Evolutionary conservation across 495 filamentous ascomycete genomes (phyloP).

Genomic region (Bacidia rubella): DNA sequence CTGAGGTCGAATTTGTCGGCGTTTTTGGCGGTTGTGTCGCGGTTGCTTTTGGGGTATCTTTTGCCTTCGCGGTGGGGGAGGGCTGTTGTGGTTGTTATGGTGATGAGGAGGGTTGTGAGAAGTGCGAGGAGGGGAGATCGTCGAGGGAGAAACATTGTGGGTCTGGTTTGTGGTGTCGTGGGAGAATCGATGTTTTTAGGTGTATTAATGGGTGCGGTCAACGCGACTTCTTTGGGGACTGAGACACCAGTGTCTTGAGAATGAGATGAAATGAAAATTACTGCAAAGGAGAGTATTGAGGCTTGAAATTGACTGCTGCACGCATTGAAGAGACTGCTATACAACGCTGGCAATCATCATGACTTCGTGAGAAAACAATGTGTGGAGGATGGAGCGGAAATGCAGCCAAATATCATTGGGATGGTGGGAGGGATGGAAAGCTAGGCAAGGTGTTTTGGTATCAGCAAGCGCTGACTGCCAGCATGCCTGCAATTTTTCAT

Average conservation of each 20-base stretch:
- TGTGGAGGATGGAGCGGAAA: neutral
- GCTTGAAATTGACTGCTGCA: neutral
- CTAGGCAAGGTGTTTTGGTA: neutral
- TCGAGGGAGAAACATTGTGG: conserved; percentile 2
- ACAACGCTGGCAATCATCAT: neutral
- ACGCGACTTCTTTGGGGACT: too few species aligned
- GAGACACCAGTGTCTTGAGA: neutral
- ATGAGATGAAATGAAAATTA: neutral
- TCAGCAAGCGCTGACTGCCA: neutral
- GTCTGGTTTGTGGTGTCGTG: neutral
- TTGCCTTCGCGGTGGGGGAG: neutral
- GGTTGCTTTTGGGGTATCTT: neutral
- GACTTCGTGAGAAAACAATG: neutral
- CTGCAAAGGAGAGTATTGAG: neutral
- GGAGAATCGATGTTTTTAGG: too few species aligned
- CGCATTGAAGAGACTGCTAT: too few species aligned
- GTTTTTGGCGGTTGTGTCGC: neutral
- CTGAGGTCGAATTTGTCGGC: conserved; percentile 2
- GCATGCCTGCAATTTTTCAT: neutral
- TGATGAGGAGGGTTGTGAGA: neutral
- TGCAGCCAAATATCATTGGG: neutral
- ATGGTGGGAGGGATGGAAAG: neutral
- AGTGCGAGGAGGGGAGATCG: neutral
- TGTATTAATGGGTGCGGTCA: too few species aligned
- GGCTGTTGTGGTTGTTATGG: neutral